A percentile compares a stretch with the other conserved stretches of the same genome.
Conservation (phyloP, 345 rosid genomes). For the Laguncularia racemosa region DNA sequence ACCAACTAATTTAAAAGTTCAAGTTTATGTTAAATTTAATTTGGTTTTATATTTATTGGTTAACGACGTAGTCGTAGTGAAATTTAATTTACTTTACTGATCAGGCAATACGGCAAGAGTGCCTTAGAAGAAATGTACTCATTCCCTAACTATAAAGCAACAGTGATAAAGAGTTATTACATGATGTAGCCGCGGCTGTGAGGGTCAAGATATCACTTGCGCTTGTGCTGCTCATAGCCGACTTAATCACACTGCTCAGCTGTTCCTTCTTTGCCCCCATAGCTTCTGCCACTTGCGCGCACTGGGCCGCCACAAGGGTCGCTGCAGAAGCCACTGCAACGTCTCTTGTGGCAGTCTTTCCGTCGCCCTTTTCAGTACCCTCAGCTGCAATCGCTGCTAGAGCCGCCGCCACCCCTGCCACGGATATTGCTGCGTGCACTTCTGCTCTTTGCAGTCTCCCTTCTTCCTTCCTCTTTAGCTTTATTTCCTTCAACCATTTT, state of each 20-base stretch:
- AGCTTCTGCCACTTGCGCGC: slow-evolving; percentile 74
- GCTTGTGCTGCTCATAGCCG: slow-evolving; percentile 66
- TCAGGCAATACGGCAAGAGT: background rate
- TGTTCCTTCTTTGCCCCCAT: slow-evolving; percentile 85
- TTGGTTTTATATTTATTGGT: no score
- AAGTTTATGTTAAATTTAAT: no score
- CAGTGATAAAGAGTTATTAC: slow-evolving; percentile 21
- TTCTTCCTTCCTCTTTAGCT: slow-evolving; percentile 70
- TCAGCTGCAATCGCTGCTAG: slow-evolving; percentile 76
- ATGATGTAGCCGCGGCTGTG: slow-evolving; percentile 83
- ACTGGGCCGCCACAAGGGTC: slow-evolving; percentile 78
- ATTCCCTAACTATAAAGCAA: background rate
- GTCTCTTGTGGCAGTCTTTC: slow-evolving; percentile 27
- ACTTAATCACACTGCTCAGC: slow-evolving; percentile 49
- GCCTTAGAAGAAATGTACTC: background rate
- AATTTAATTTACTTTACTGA: background rate
- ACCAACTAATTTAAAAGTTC: no score
- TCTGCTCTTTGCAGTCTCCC: slow-evolving; percentile 70
- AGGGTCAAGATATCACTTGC: slow-evolving; percentile 78
- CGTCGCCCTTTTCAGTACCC: slow-evolving; percentile 25
- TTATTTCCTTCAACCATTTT: slow-evolving; percentile 82
- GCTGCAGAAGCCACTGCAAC: slow-evolving; percentile 85
- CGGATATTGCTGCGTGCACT: slow-evolving; percentile 84
- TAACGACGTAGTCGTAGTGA: no score
- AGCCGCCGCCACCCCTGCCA: slow-evolving; percentile 86